Base-by-base conservation (phyloP, 148 eudicot species). In the Bassia scoparia region DNA sequence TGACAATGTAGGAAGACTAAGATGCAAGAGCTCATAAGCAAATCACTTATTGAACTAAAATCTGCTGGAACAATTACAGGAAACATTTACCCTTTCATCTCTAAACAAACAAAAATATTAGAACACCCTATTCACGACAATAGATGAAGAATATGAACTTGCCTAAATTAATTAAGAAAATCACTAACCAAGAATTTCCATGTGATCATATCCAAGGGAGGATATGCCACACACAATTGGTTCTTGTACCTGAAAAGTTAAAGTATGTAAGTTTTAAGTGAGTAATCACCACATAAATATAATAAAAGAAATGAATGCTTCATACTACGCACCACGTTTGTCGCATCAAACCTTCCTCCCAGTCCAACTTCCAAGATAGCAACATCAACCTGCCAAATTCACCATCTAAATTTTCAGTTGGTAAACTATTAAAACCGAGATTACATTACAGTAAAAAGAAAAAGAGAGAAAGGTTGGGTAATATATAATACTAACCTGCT, bases 181-280 rank as follows among this genome's bases (percentile, higher is more conserved):
- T 71, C 46, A 83, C 98, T 88, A 79, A 95, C 99, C 99, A 77
- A 95, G 94, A 71, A 95, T 95, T 87, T 95, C 99, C 88, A 92
- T 87, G 87, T 95, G 99, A 86, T 95, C 99, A 81, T 84, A 95
- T 76, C 99, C 99, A 34, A 95, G 94, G 59, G 99, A 95, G 71
- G 99, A 77, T 82, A 95, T 84, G 69, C 99, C 99, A 78, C 99
- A 95, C 52, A 95, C 99, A 65, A 89, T 77, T 48, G 99, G 99
- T 69, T 78, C 74, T 76, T 95, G 80, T 69, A 95, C 97, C 99
- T 95, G 90, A 79, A 81, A 78, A 50, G 69, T 73, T 53, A 72
- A 30, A 65, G 12, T 13, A 82, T 26, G 35, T 24, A 59, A 72
- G 26, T 13, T 55, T 55, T 72, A 37, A 31, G 76, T 48, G 68